These are phyloP conservation scores for Mycena rebaudengoi DNA, from an alignment of 768 basidiomycete genomes.

Conservation along the genomic window DNA sequence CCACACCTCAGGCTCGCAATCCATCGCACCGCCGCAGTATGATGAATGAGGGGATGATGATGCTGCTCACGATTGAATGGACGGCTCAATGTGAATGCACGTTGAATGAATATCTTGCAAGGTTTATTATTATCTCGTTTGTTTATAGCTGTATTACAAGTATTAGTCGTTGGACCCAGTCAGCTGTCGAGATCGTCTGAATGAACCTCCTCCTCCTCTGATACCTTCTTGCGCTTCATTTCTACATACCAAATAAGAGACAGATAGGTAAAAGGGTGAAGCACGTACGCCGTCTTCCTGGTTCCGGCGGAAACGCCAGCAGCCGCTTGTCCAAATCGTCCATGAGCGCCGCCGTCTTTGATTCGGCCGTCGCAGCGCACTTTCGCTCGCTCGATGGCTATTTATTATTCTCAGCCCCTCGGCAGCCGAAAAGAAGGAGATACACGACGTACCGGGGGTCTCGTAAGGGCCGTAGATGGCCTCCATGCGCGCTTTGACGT, in stretches of 20 bases:
- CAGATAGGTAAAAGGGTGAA: neutral
- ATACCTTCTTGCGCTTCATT: neutral
- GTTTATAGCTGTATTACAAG: too few relatives aligned
- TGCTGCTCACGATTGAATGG: too few relatives aligned
- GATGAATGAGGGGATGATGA: too few relatives aligned
- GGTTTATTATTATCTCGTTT: too few relatives aligned
- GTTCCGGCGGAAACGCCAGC: neutral
- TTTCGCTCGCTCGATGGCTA: neutral
- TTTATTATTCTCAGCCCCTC: neutral
- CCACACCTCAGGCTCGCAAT: too few relatives aligned
- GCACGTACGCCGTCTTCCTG: constrained; percentile 9
- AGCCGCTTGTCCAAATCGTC: constrained; percentile 6
- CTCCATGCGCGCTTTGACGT: constrained; percentile 18
- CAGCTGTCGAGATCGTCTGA: constrained; percentile 17
- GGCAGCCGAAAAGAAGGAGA: neutral
- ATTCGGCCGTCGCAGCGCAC: neutral
- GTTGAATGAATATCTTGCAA: too few relatives aligned
- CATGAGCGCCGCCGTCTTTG: neutral
- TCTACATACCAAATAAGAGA: too few relatives aligned
- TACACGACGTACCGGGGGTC: neutral
- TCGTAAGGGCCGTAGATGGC: constrained; percentile 14
- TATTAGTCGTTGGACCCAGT: too few relatives aligned
- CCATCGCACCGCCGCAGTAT: too few relatives aligned
- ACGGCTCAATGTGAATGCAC: too few relatives aligned
- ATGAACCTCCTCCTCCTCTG: constrained; percentile 1